Conservation (phyloP, 192 early-diverging fungal species). For the Rhizoclosmatium sp. region DNA sequence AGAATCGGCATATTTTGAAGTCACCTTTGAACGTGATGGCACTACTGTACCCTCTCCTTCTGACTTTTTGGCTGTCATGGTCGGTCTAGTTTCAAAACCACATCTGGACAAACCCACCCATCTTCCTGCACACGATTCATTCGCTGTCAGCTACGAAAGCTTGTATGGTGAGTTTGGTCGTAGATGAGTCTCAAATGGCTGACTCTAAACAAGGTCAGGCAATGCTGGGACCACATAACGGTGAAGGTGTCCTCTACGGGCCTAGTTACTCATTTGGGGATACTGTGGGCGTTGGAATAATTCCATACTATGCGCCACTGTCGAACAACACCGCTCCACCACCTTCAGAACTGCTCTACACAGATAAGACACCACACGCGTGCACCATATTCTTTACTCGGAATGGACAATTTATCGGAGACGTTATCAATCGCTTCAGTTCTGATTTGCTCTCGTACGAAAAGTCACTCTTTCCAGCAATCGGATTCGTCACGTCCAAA, state of each 20-base stretch:
- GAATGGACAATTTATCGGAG: slow-evolving; percentile 54
- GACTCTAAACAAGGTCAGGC: background rate
- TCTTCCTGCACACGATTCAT: slow-evolving; percentile 1
- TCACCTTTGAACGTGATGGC: background rate
- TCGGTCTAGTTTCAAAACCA: slow-evolving; percentile 1
- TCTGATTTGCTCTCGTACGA: slow-evolving; percentile 34
- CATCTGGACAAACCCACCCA: background rate
- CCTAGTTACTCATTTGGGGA: slow-evolving; percentile 37
- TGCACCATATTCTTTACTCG: slow-evolving; percentile 48
- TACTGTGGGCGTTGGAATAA: slow-evolving; percentile 41
- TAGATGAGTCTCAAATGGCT: no score
- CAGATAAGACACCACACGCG: background rate
- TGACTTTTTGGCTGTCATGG: background rate
- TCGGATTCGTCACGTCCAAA: slow-evolving; percentile 21
- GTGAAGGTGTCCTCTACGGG: slow-evolving; percentile 43
- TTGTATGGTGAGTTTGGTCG: background rate
- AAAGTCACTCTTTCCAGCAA: slow-evolving; percentile 31
- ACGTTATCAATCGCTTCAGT: slow-evolving; percentile 40
- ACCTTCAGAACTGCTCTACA: background rate
- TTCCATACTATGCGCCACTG: background rate
- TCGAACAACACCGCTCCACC: no score
- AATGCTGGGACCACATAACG: slow-evolving; percentile 37
- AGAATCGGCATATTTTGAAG: background rate
- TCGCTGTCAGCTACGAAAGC: background rate
- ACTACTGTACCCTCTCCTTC: background rate